These are phyloP conservation scores for Hirschfeldia incana DNA, from an alignment of 345 rosid species.

Conservation along the genomic window DNA sequence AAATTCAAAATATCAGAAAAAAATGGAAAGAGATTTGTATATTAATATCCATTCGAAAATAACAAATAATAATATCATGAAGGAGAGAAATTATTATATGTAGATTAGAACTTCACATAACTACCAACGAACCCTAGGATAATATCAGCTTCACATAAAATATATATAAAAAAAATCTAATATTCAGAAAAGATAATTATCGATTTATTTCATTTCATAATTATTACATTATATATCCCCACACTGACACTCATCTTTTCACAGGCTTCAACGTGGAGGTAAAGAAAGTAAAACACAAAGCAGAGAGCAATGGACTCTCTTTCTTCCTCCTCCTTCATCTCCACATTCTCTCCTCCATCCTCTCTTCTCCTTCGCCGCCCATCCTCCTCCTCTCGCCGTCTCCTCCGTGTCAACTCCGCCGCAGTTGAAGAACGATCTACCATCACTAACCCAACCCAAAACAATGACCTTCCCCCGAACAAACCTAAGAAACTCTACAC, in stretches of 20 bases:
- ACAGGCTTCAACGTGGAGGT: slow-evolving; percentile 1
- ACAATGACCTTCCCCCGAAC: slow-evolving; percentile 5
- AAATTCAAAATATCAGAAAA: neutral
- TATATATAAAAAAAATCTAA: neutral
- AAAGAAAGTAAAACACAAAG: slow-evolving; percentile 8
- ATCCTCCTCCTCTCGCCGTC: slow-evolving; percentile 13
- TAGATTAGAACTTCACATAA: slow-evolving; percentile 12
- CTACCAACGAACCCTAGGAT: slow-evolving; percentile 13
- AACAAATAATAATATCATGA: neutral
- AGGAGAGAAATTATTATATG: neutral
- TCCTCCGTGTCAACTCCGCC: slow-evolving; percentile 37
- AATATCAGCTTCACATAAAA: slow-evolving; percentile 11
- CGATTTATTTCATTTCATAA: neutral
- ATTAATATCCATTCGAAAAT: neutral
- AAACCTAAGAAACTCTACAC: slow-evolving; percentile 19
- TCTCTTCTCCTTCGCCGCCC: slow-evolving; percentile 14
- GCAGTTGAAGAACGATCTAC: slow-evolving; percentile 34
- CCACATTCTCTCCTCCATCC: slow-evolving; percentile 16
- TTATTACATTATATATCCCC: slow-evolving; percentile 26
- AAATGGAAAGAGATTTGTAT: neutral
- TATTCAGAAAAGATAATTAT: neutral
- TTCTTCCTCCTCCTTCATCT: slow-evolving; percentile 34
- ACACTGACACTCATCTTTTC: slow-evolving; percentile 28
- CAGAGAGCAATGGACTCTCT: slow-evolving; percentile 40
- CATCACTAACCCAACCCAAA: neutral